Conservation (phyloP, 2,329 filamentous ascomycete genomes). For the Pseudogymnoascus sp. region DNA sequence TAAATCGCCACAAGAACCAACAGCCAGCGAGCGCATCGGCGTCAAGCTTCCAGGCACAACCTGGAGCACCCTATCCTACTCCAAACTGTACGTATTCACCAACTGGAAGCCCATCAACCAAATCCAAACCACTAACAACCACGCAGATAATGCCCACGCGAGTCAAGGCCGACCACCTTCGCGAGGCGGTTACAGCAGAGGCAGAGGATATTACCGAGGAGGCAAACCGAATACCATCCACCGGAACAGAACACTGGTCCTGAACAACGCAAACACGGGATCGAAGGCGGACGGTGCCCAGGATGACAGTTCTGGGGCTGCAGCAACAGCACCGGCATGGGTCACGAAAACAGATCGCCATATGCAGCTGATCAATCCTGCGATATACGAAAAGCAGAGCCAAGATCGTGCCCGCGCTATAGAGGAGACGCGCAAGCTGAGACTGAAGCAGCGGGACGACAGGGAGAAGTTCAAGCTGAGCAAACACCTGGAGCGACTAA, state of each 20-base stretch:
- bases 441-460: conserved; percentile 44
- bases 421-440: conserved; percentile 57
- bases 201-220: conserved; percentile 27
- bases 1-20: conserved; percentile 69
- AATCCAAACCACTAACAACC: conserved; percentile 15
- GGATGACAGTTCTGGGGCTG: conserved; percentile 27
- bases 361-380: conserved; percentile 74
- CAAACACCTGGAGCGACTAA: conserved; percentile 35
- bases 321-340: conserved; percentile 42
- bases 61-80: conserved; percentile 12
- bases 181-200: conserved; percentile 19
- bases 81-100: background rate
- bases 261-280: conserved; percentile 39
- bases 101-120: background rate
- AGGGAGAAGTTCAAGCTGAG: conserved; percentile 53
- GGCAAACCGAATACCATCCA: conserved; percentile 36
- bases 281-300: conserved; percentile 28
- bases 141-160: conserved; percentile 21
- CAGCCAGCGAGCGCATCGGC: conserved; percentile 36
- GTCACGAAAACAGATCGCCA: conserved; percentile 68
- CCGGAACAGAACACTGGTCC: conserved; percentile 54
- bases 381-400: conserved; percentile 66
- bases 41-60: conserved; percentile 27
- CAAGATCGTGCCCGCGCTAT: conserved; percentile 63
- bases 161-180: conserved; percentile 21